These are phyloP conservation scores for Colletotrichum nymphaeae DNA, from an alignment of 2,329 filamentous ascomycete genomes.

Conservation along the genomic window DNA sequence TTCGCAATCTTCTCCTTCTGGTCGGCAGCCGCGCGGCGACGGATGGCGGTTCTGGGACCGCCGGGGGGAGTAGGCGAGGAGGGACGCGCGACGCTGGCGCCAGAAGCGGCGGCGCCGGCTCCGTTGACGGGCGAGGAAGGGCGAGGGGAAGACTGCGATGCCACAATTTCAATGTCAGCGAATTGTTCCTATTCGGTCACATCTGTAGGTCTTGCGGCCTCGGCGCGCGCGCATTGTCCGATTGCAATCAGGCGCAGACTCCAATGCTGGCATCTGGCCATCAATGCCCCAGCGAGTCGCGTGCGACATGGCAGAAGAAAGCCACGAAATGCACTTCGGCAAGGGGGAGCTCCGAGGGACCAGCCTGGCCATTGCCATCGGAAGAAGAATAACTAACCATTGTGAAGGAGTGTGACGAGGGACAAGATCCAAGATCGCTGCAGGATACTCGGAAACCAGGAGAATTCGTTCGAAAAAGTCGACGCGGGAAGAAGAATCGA, in stretches of 20 bases:
- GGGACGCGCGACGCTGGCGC: conserved; percentile 79
- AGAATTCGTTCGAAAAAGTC: conserved; percentile 6
- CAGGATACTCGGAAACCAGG: conserved; percentile 41
- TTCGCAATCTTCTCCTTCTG: conserved; percentile 98
- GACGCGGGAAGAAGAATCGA: conserved; percentile 35
- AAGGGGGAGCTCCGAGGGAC: neutral
- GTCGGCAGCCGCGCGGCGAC: conserved; percentile 94
- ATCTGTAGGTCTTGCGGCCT: neutral
- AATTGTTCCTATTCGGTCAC: neutral
- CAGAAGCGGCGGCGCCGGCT: conserved; percentile 66
- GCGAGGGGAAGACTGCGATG: conserved; percentile 66
- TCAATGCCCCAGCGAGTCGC: neutral
- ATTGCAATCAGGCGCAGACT: neutral
- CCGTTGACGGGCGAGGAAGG: conserved; percentile 69
- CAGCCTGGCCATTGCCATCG: neutral
- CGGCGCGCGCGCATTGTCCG: neutral
- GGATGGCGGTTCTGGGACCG: conserved; percentile 93
- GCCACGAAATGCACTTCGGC: neutral
- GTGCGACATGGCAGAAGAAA: neutral
- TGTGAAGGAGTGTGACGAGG: conserved; percentile 26
- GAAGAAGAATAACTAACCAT: conserved; percentile 34
- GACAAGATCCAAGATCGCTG: conserved; percentile 42
- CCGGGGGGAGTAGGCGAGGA: conserved; percentile 91
- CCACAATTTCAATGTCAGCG: conserved; percentile 3
- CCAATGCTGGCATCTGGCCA: no score